These are phyloP conservation scores for Pulveroboletus frians DNA, from an alignment of 768 basidiomycete species.

Conservation along the genomic window DNA sequence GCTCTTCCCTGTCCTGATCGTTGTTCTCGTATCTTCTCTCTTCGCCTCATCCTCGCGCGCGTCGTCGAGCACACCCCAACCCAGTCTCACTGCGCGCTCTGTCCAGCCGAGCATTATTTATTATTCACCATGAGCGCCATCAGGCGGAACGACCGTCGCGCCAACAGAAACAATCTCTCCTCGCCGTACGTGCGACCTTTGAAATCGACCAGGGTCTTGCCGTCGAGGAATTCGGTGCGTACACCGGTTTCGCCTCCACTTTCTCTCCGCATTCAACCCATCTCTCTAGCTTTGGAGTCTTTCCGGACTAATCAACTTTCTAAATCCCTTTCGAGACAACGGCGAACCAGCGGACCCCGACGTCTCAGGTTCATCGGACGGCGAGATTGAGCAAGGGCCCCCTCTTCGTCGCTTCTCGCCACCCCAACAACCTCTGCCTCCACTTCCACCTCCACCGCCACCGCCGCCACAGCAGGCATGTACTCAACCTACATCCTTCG, in stretches of 20 bases:
- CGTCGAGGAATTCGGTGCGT: constrained; percentile 47
- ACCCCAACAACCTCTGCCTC: constrained; percentile 19
- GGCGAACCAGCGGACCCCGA: constrained; percentile 22
- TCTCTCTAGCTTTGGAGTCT: constrained; percentile 45
- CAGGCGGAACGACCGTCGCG: constrained; percentile 41
- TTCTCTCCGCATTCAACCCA: constrained; percentile 11
- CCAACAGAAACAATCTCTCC: constrained; percentile 35
- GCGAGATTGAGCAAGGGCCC: constrained; percentile 26
- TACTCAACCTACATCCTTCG: constrained; percentile 15
- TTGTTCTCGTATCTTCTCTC: constrained; percentile 21
- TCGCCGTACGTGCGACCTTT: constrained; percentile 52
- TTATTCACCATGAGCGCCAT: constrained; percentile 49
- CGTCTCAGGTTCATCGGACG: constrained; percentile 15
- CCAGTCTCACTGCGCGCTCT: neutral
- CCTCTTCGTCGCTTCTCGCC: constrained; percentile 24
- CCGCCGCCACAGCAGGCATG: constrained; percentile 26
- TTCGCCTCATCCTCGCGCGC: constrained; percentile 9
- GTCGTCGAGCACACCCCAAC: constrained; percentile 3
- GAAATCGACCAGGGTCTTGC: constrained; percentile 19
- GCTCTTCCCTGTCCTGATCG: constrained; percentile 17
- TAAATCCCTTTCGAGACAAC: constrained; percentile 43
- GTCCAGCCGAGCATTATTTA: constrained; percentile 9
- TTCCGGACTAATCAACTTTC: constrained; percentile 42
- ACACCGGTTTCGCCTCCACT: neutral
- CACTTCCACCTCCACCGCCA: constrained; percentile 8